Evolutionary conservation across 2,329 filamentous ascomycete species (phyloP), one percentile per base, ranked within the genome.

Genomic region (Fusarium sp.): DNA sequence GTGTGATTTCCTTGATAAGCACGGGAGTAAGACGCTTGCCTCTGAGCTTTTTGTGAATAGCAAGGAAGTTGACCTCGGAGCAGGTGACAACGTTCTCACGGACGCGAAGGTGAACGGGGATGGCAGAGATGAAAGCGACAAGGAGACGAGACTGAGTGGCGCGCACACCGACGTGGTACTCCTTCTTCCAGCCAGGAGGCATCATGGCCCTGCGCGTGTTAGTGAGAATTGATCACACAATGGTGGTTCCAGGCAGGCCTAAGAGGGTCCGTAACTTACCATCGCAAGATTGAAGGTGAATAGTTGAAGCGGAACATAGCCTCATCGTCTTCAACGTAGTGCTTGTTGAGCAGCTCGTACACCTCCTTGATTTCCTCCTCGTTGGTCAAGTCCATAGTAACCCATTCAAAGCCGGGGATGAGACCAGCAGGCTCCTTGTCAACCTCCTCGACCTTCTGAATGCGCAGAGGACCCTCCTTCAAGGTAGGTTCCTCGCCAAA

Each of bases 271-370:
- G 8, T 5, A 74, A 74, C 85, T 71, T 81, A 94, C 94, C 96
- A 99, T 78, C 93, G 91, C 46, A 99, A 83, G 75, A 98, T 96
- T 3, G 91, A 89, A 38, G 89, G 83, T 2, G 94, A 97, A 82
- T 99, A 99, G 78, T 96, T 95, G 85, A 99, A 98, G 53, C 96
- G 90, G 83, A 99, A 98, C 86, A 96, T 97, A 65, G 95, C 94
- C 77, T 97, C 94, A 73, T 94, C 91, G 77, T 99, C 96, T 81
- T 99, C 96, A 61, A 99, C 96, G 71, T 98, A 99, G 81, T 99
- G 96, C 55, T 93, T 91, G 69, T 92, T 93, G 59, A 99, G 84
- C 70, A 99, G 83, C 70, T 97, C 92, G 79, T 94, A 97, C 8
- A 99, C 89, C 81, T 99, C 96, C 74, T 93, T 89, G 66, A 97